These are phyloP conservation scores for Phanerodontia chrysosporium DNA, from an alignment of 768 basidiomycete species.

Conservation along the genomic window DNA sequence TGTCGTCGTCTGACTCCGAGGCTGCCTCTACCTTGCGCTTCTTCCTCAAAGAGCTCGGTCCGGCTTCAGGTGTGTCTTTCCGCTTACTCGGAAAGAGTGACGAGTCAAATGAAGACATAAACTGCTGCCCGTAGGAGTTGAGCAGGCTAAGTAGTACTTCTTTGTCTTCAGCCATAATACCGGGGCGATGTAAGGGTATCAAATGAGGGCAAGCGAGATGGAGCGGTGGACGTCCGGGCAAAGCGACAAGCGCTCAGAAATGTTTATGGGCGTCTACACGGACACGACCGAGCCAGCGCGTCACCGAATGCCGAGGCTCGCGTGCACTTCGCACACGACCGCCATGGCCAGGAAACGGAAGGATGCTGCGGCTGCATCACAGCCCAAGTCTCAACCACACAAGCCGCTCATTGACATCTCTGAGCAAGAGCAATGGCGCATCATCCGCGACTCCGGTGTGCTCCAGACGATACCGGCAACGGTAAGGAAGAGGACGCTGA, in stretches of 20 bases:
- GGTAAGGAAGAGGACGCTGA: constrained; percentile 17
- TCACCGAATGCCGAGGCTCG: not conserved
- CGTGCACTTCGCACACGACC: constrained; percentile 6
- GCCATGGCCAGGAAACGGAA: constrained; percentile 23
- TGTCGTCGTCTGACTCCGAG: constrained; percentile 15
- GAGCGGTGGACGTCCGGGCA: not conserved
- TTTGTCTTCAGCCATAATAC: constrained; percentile 18
- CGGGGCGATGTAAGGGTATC: not conserved
- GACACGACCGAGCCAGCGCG: not conserved
- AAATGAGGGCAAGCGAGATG: not conserved
- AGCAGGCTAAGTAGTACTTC: constrained; percentile 35
- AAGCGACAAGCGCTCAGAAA: not conserved
- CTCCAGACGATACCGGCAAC: constrained; percentile 19
- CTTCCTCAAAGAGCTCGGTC: constrained; percentile 9
- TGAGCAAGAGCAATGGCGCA: constrained; percentile 75
- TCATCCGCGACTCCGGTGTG: constrained; percentile 61
- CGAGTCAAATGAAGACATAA: constrained; percentile 37
- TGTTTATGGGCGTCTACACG: not conserved
- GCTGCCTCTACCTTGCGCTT: constrained; percentile 22
- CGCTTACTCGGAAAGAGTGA: constrained; percentile 16
- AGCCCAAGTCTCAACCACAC: not conserved
- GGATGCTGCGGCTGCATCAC: not conserved
- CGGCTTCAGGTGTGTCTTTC: constrained; percentile 13
- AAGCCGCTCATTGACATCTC: constrained; percentile 42
- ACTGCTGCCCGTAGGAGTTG: constrained; percentile 43